Evolutionary conservation across 306 rosid species (phyloP).

Genomic region (Hippophae rhamnoides): DNA sequence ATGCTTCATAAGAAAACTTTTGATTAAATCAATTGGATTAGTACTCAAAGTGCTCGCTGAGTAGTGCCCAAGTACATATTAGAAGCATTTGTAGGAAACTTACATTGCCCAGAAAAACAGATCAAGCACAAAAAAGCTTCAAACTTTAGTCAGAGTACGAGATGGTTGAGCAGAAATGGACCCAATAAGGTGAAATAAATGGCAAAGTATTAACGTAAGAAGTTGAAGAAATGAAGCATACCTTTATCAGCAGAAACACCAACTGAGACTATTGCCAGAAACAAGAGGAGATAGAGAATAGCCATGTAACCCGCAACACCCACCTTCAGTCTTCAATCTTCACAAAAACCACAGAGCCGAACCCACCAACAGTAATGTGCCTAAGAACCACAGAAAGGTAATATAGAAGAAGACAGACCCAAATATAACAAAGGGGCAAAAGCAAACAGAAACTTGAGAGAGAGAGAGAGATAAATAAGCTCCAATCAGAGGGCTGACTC

Average conservation of each 20-base stretch:
- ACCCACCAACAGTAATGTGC: slow-evolving; percentile 12
- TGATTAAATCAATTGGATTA: neutral
- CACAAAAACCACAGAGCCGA: slow-evolving; percentile 16
- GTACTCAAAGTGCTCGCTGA: neutral
- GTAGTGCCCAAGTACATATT: neutral
- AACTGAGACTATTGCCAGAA: slow-evolving; percentile 33
- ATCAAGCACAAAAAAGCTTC: slow-evolving; percentile 4
- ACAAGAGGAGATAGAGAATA: slow-evolving; percentile 28
- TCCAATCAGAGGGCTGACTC: slow-evolving; percentile 33
- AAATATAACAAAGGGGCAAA: slow-evolving; percentile 12
- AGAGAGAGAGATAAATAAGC: slow-evolving; percentile 21
- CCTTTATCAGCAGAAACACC: slow-evolving; percentile 55
- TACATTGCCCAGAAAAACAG: slow-evolving; percentile 2
- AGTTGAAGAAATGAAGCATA: slow-evolving; percentile 22
- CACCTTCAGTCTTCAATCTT: slow-evolving; percentile 1
- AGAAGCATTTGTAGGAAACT: neutral
- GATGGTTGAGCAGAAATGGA: neutral
- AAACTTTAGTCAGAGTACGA: slow-evolving; percentile 6
- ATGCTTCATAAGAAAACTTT: neutral
- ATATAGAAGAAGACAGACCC: slow-evolving; percentile 13
- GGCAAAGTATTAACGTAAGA: neutral
- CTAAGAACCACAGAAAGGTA: neutral
- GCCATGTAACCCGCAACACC: slow-evolving; percentile 34
- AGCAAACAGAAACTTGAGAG: slow-evolving; percentile 3
- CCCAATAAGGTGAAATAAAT: neutral